Evolutionary conservation across 2,329 filamentous ascomycete species (phyloP).

Genomic region (Fusarium decemcellulare): DNA sequence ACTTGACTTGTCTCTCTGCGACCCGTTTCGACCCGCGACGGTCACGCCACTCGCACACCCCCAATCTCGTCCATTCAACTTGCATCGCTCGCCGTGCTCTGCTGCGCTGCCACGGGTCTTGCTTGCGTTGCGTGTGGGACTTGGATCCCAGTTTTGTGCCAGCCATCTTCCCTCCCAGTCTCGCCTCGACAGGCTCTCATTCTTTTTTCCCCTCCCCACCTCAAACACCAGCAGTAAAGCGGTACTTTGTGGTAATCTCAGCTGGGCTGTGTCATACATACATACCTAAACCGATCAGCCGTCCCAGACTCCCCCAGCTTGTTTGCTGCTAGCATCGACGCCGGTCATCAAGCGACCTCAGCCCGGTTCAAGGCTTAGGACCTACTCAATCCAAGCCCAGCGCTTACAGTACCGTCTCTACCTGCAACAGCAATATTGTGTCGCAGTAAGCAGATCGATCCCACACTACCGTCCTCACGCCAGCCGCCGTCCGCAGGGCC

Average conservation of each 20-base stretch:
- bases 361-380: constrained; percentile 12
- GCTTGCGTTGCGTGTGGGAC: constrained; percentile 29
- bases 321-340: constrained; percentile 28
- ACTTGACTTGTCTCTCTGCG: neutral
- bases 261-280: constrained; percentile 37
- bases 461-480: constrained; percentile 14
- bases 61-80: neutral
- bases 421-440: constrained; percentile 1
- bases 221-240: constrained; percentile 27
- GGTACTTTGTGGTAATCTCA: constrained; percentile 43
- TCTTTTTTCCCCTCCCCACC: constrained; percentile 38
- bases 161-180: constrained; percentile 27
- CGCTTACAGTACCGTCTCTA: constrained; percentile 8
- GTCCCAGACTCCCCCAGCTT: constrained; percentile 16
- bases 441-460: constrained; percentile 13
- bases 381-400: constrained; percentile 21
- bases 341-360: constrained; percentile 12
- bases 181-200: constrained; percentile 34
- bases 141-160: constrained; percentile 31
- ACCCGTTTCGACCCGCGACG: constrained; percentile 19
- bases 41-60: constrained; percentile 35
- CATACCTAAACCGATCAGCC: constrained; percentile 33
- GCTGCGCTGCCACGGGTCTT: constrained; percentile 21
- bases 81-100: constrained; percentile 28
- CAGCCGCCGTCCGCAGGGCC: constrained; percentile 28